phyloP scores from a whole-genome alignment of 129 eudicot species.

The Tagetes erecta region DNA sequence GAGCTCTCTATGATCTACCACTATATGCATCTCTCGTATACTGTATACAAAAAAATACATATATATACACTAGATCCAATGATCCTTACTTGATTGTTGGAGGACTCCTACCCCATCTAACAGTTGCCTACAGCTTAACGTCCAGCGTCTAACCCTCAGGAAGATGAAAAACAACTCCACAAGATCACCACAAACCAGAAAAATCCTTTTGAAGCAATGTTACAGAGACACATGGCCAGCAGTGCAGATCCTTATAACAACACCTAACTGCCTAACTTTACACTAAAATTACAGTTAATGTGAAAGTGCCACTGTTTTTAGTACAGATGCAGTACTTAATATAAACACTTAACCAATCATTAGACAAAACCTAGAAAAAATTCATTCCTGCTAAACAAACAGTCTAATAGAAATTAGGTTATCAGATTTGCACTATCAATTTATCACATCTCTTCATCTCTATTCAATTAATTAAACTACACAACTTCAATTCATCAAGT shows the following conservation, averaged over 20 bases:
- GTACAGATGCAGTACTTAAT: background rate
- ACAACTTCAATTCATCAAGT: background rate
- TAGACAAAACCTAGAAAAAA: background rate
- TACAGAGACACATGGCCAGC: background rate
- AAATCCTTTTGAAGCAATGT: background rate
- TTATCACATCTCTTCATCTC: background rate
- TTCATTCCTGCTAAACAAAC: conserved; percentile 6
- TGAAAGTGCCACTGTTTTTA: background rate
- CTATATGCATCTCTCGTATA: background rate
- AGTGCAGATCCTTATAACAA: background rate
- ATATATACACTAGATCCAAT: background rate
- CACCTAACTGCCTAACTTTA: background rate
- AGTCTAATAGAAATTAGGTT: conserved; percentile 12
- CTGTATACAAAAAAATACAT: background rate
- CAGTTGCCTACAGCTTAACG: background rate
- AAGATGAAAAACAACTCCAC: background rate
- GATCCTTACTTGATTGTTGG: background rate
- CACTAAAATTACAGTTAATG: background rate
- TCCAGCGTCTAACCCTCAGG: background rate
- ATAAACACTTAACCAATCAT: background rate
- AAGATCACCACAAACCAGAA: background rate
- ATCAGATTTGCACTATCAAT: background rate
- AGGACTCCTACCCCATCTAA: background rate
- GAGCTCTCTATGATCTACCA: background rate
- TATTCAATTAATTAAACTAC: background rate